Percentiles rank a stretch among this genome's conserved stretches.
Evolutionary conservation across 495 filamentous ascomycete genomes (phyloP).

Genomic region (Neurospora sp.): DNA sequence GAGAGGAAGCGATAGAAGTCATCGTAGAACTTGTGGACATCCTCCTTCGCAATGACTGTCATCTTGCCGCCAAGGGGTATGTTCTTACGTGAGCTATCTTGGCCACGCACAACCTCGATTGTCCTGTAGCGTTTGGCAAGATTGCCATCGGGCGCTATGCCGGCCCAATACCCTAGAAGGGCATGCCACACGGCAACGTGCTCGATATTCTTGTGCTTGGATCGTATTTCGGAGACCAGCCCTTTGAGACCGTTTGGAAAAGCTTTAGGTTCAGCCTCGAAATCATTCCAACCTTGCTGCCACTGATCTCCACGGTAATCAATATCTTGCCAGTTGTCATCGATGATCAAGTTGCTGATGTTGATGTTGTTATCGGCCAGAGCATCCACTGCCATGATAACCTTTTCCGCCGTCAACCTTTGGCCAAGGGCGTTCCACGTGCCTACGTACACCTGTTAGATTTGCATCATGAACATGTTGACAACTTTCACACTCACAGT

Average conservation of each 20-base stretch:
- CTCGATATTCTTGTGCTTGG: conserved; percentile 59
- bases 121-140: conserved; percentile 74
- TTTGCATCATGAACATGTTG: not conserved
- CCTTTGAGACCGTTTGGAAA: conserved; percentile 74
- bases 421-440: conserved; percentile 94
- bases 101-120: conserved; percentile 44
- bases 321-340: conserved; percentile 93
- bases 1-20: conserved; percentile 83
- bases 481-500: conserved; percentile 35
- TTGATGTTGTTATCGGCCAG: conserved; percentile 64
- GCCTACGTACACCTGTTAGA: conserved; percentile 28
- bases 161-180: conserved; percentile 92
- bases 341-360: conserved; percentile 77
- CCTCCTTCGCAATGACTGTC: conserved; percentile 60
- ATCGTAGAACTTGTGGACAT: conserved; percentile 66
- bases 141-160: conserved; percentile 59
- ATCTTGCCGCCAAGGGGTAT: conserved; percentile 51
- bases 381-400: conserved; percentile 61
- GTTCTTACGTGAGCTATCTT: conserved; percentile 41
- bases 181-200: conserved; percentile 95
- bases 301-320: conserved; percentile 38
- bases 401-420: conserved; percentile 66
- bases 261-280: conserved; percentile 71
- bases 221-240: conserved; percentile 56
- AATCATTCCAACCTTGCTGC: conserved; percentile 51